Evolutionary conservation across 257 asterid genomes (phyloP), one percentile per base, ranked within the genome.

Genomic region (Ligustrum vulgare): DNA sequence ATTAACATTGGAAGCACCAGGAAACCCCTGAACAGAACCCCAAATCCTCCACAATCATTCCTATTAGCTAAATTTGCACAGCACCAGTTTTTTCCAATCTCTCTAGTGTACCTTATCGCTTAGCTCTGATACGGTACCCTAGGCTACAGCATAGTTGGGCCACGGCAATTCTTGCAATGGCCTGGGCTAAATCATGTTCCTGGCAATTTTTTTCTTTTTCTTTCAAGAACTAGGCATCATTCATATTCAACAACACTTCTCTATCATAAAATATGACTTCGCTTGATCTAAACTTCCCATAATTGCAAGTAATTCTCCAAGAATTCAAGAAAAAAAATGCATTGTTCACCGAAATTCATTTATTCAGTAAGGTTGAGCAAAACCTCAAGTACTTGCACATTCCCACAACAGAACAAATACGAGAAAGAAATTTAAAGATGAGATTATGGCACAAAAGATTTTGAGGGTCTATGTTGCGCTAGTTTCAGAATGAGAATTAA

Each of bases 41-140:
- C 87, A 93, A 79, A 86, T 87, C 91, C 49, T 41, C 49, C 49
- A 79, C 93, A 88, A 74, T 89, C 72, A 63, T 83, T 89, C 81
- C 98, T 86, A 71, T 83, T 82, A 3, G 88, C 93, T 73, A 77
- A 87, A 84, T 86, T 84, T 2, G 97, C 96, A 77, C 69, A 69
- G 56, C 76, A 4, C 95, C 86, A 36, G 71, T 39, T 39, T 85
- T 78, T 91, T 1, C 60, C 84, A 15, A 91, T 47, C 39, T 88
- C 91, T 49, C 75, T 77, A 72, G 88, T 80, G 74, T 91, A 89
- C 78, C 96, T 82, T 41, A 87, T 87, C 4, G 91, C 94, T 9
- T 91, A 82, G 79, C 91, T 80, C 81, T 89, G 98, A 85, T 51
- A 93, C 75, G 97, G n/a, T n/a, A n/a, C n/a, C n/a, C 98, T 39